These are phyloP conservation scores for Coemansia sp. DNA, from an alignment of 192 early-diverging fungal species.

Conservation along the genomic window DNA sequence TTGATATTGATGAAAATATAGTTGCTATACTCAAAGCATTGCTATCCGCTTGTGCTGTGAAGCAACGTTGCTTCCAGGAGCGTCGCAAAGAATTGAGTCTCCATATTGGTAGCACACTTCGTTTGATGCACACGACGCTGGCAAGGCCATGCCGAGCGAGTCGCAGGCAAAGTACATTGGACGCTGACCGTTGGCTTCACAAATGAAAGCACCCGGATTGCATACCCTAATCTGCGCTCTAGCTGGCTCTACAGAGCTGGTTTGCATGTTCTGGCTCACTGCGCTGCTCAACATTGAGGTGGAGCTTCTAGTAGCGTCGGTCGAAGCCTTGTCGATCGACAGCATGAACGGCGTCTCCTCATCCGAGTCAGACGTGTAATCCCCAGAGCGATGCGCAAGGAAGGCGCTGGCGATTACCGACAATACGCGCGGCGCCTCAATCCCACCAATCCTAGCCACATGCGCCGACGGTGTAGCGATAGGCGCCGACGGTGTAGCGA, in stretches of 20 bases:
- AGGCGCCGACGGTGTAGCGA: not conserved
- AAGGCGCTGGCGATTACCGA: slow-evolving; percentile 3
- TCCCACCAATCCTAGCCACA: not conserved
- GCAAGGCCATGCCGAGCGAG: slow-evolving; percentile 22
- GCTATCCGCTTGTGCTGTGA: not conserved
- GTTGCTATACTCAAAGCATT: not conserved
- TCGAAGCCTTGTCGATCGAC: not conserved
- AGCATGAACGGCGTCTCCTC: not conserved
- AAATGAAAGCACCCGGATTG: slow-evolving; percentile 34
- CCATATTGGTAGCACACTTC: slow-evolving; percentile 43
- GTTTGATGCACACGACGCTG: slow-evolving; percentile 27
- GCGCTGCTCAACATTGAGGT: not conserved
- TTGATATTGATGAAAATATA: not conserved
- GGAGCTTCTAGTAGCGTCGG: not conserved
- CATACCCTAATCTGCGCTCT: slow-evolving; percentile 7
- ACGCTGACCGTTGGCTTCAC: slow-evolving; percentile 27
- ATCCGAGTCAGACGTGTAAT: not conserved
- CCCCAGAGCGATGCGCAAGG: not conserved
- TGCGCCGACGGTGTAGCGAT: not conserved
- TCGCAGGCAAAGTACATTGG: slow-evolving; percentile 48
- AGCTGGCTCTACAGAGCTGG: not conserved
- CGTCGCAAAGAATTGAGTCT: slow-evolving; percentile 31
- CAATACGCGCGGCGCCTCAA: not conserved
- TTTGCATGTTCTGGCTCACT: not conserved
- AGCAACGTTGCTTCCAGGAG: slow-evolving; percentile 6